Evolutionary conservation across 2,329 filamentous ascomycete genomes (phyloP), one percentile per base, ranked within the genome.

Genomic region (Orbilia oligospora): DNA sequence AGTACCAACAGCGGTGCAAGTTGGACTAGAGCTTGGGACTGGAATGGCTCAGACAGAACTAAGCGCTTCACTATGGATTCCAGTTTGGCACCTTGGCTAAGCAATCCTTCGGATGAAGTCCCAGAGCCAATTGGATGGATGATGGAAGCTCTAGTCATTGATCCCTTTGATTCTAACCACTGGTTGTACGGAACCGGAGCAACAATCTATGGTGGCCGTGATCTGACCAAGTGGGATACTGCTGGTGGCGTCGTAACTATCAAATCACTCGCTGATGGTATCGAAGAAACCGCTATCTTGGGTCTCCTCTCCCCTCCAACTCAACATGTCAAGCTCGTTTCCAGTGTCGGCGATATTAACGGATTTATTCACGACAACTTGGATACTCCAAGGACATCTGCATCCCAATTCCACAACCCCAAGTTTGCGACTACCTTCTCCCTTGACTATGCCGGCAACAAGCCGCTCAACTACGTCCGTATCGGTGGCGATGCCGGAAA

Each of bases 151-250:
- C 82, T 90, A 6, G 87, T 87, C 24, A 90, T 90, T 61, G 85
- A 90, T 80, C 89, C 89, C 0, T 85, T 86, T 24, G 88, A 90
- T 80, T 89, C 87, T 73, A 85, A 89, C 80, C 88, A 89, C 81
- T 90, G 88, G 87, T 83, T 90, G 0, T 90, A 90, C 73, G 88
- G 87, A 20, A 90, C 89, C 0, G 88, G 89, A 0, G 83, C 87
- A 20, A 88, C 87, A 0, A 83, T 89, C 58, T 88, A 86, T 41
- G 87, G 87, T 10, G 87, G 88, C 0, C 86, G 86, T 64, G 87
- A 89, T 72, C 83, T 89, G 18, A 87, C 86, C 0, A 87, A 87
- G 12, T 89, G 88, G 88, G 88, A 89, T 67, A 85, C 85, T 0
- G 82, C 85, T 0, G 82, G 80, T 0, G 84, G 53, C 76, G 88